Percentiles rank a stretch among this genome's conserved stretches.
Evolutionary conservation across 306 rosid species (phyloP).

Genomic region (Canavalia gladiata): DNA sequence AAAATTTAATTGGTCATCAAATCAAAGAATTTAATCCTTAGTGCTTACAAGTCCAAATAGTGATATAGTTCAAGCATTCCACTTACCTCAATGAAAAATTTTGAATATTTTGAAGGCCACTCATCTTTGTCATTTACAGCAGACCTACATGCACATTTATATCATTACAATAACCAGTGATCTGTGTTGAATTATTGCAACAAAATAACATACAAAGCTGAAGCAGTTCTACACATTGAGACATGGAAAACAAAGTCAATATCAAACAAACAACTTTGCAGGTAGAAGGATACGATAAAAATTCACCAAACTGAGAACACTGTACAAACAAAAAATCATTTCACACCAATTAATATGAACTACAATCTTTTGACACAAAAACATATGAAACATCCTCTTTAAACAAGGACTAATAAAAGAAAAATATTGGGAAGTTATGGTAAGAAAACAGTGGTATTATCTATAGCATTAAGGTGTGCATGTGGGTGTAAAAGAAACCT

Average conservation of each 20-base stretch:
- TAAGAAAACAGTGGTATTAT: background rate
- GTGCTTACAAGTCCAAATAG: constrained; percentile 6
- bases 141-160: constrained; percentile 65
- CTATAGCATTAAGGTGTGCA: background rate
- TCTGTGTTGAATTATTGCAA: constrained; percentile 5
- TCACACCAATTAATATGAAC: background rate
- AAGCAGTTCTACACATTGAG: constrained; percentile 26
- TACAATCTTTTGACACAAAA: background rate
- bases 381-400: background rate
- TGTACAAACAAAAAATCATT: background rate
- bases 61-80: constrained; percentile 35
- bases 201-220: constrained; percentile 12
- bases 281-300: background rate
- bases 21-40: constrained; percentile 22
- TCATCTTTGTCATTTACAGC: constrained; percentile 85
- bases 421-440: background rate
- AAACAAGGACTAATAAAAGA: background rate
- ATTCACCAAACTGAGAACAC: background rate
- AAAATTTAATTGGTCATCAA: background rate
- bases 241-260: constrained; percentile 9
- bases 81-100: constrained; percentile 79
- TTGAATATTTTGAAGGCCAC: constrained; percentile 96
- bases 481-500: background rate
- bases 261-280: background rate
- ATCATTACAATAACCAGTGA: constrained; percentile 31